A percentile compares a stretch with the other conserved stretches of the same genome.
Evolutionary conservation across 2,329 filamentous ascomycete species (phyloP).

Genomic region (Penicillium palitans): DNA sequence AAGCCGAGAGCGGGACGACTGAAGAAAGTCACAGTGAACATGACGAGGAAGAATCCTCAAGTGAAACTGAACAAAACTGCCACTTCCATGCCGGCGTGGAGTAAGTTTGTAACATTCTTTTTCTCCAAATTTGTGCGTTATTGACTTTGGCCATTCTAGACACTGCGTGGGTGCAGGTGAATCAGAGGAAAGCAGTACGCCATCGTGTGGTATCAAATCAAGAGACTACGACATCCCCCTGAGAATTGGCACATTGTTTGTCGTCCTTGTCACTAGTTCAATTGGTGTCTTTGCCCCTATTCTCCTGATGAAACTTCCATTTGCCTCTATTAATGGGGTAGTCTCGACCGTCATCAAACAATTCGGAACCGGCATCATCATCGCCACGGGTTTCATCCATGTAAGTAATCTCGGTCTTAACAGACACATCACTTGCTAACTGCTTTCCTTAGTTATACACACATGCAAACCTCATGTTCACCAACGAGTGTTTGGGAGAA

Average conservation of each 20-base stretch:
- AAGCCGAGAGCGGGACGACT: conserved; percentile 16
- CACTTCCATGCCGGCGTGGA: conserved; percentile 76
- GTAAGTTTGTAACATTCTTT: conserved; percentile 49
- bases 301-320: conserved; percentile 59
- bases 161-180: conserved; percentile 58
- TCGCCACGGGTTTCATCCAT: conserved; percentile 44
- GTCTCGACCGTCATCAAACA: conserved; percentile 68
- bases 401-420: conserved; percentile 23
- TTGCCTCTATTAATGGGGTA: conserved; percentile 49
- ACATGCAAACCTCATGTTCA: conserved; percentile 71
- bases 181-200: conserved; percentile 37
- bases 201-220: conserved; percentile 50
- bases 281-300: conserved; percentile 71
- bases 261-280: conserved; percentile 66
- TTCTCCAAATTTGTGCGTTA: neutral
- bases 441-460: conserved; percentile 61
- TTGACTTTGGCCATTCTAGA: conserved; percentile 23
- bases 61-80: conserved; percentile 51
- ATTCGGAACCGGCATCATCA: conserved; percentile 44
- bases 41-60: conserved; percentile 32
- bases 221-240: conserved; percentile 68
- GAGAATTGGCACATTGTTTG: conserved; percentile 70
- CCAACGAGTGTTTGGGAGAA: conserved; percentile 65
- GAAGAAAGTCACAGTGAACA: conserved; percentile 18
- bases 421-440: conserved; percentile 2